phyloP scores from a whole-genome alignment of 2,329 filamentous ascomycete genomes.

The Venturia oleaginea region DNA sequence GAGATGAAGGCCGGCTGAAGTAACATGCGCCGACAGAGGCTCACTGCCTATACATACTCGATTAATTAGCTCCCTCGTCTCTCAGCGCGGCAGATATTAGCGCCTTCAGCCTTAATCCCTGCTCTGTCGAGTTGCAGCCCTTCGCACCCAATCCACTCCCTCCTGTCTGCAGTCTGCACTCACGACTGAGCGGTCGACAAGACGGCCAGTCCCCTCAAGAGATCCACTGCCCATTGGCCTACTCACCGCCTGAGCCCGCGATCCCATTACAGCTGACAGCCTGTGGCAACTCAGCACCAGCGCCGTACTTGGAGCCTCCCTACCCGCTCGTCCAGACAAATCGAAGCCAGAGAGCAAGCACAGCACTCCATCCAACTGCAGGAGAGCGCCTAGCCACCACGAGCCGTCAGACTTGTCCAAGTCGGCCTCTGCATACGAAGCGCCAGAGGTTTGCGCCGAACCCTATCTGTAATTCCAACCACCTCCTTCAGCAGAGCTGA shows the following conservation, averaged over 20 bases:
- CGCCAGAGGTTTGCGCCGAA: constrained; percentile 1
- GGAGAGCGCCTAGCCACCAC: constrained; percentile 3
- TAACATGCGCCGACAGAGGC: not conserved
- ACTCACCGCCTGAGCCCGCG: not conserved
- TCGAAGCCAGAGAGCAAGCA: not conserved
- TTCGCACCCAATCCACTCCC: constrained; percentile 1
- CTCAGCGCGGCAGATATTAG: constrained; percentile 7
- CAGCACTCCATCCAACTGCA: not conserved
- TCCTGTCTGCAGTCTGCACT: not conserved
- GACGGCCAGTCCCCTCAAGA: not conserved
- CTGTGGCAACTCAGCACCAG: not conserved
- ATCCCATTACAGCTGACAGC: not conserved
- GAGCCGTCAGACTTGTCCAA: not conserved
- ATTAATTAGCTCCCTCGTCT: constrained; percentile 1
- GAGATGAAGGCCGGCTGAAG: not conserved
- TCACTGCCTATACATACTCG: not conserved
- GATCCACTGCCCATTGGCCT: not conserved
- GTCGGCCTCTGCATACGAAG: constrained; percentile 2
- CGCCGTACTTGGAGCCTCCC: not conserved
- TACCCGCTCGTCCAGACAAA: not conserved
- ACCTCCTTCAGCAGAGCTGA: not conserved
- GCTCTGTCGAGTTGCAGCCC: not conserved
- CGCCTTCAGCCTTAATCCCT: constrained; percentile 5
- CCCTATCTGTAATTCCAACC: not conserved
- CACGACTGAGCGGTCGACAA: not conserved